Conservation (phyloP, 2,329 filamentous ascomycete species). For the Didymella exigua region DNA sequence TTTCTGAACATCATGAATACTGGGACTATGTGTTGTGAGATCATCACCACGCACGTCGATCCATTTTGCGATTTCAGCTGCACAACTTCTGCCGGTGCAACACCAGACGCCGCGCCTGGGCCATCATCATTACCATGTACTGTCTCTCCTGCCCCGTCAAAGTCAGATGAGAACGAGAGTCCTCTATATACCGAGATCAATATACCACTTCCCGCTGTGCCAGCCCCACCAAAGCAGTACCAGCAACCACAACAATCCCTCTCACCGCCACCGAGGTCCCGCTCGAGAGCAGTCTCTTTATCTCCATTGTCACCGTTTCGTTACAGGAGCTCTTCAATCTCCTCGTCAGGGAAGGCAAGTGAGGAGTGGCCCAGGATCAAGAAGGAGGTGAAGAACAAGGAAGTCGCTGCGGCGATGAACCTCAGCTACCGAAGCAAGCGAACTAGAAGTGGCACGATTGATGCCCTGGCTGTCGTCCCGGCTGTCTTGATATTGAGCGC, state of each 20-base stretch:
- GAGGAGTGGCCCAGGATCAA: constrained; percentile 27
- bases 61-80: constrained; percentile 5
- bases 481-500: constrained; percentile 43
- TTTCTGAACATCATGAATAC: constrained; percentile 2
- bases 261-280: constrained; percentile 14
- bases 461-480: constrained; percentile 45
- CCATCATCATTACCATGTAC: background rate
- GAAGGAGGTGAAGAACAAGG: constrained; percentile 30
- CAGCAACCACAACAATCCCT: constrained; percentile 6
- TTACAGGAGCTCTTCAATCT: constrained; percentile 19
- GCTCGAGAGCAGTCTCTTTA: constrained; percentile 31
- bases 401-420: constrained; percentile 35
- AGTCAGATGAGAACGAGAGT: constrained; percentile 26
- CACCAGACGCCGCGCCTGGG: constrained; percentile 4
- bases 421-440: constrained; percentile 27
- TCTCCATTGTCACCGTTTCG: constrained; percentile 34
- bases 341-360: constrained; percentile 10
- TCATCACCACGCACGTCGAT: constrained; percentile 4
- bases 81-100: constrained; percentile 5
- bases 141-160: background rate
- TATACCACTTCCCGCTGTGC: constrained; percentile 37
- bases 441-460: constrained; percentile 33
- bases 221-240: constrained; percentile 13
- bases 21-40: constrained; percentile 8
- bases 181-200: constrained; percentile 45